Evolutionary conservation across 495 filamentous ascomycete genomes (phyloP).

Genomic region (Halenospora varia): DNA sequence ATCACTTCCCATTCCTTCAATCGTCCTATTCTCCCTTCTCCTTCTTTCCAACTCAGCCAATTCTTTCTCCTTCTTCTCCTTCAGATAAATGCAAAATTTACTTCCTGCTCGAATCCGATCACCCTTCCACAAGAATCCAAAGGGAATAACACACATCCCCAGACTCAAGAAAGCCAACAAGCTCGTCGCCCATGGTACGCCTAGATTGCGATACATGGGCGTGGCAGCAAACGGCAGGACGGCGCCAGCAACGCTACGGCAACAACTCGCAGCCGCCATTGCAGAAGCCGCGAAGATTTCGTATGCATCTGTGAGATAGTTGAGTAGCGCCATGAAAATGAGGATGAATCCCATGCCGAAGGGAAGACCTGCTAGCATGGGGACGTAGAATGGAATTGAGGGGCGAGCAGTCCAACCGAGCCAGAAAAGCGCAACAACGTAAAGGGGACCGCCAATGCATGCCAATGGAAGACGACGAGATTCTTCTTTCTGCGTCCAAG

Average conservation of each 20-base stretch:
- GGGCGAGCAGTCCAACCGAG: constrained; percentile 43
- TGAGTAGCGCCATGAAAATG: constrained; percentile 43
- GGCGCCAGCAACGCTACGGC: constrained; percentile 55
- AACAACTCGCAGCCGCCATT: constrained; percentile 55
- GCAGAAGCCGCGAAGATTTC: constrained; percentile 47
- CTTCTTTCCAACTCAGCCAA: constrained; percentile 11
- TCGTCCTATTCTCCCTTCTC: constrained; percentile 2
- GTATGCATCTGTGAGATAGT: constrained; percentile 59
- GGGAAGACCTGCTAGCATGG: constrained; percentile 49
- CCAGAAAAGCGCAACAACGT: constrained; percentile 48
- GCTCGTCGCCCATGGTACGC: constrained; percentile 56
- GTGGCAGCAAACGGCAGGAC: constrained; percentile 65
- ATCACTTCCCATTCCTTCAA: background rate
- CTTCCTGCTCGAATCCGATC: constrained; percentile 37
- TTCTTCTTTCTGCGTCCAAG: constrained; percentile 27
- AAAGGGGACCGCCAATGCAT: constrained; percentile 52
- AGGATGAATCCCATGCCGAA: constrained; percentile 66
- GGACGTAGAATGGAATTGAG: constrained; percentile 40
- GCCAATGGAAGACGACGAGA: constrained; percentile 51
- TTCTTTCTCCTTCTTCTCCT: constrained; percentile 21
- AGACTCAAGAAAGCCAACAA: constrained; percentile 57
- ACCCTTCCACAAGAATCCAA: constrained; percentile 46
- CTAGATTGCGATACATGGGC: constrained; percentile 39
- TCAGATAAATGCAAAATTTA: constrained; percentile 21
- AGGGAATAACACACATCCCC: constrained; percentile 56